Base-by-base conservation (phyloP, 2,329 filamentous ascomycete genomes). In the Pseudogymnoascus sp. region DNA sequence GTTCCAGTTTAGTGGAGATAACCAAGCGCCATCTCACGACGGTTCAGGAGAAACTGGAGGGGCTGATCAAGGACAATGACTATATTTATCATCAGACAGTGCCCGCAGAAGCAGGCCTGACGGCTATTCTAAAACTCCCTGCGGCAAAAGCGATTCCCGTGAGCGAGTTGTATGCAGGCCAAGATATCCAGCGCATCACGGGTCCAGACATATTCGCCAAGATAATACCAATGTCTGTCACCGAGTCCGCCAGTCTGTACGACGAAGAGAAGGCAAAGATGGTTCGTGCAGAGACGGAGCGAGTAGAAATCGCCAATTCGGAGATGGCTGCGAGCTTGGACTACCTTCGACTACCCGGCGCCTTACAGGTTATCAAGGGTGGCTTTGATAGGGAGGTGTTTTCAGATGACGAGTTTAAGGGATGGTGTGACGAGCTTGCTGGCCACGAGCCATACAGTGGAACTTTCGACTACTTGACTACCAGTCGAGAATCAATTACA, bases 181-280 rank as follows among this genome's bases (percentile, higher is more conserved):
- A 97, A 75, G 94, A 99, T 73, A 97, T 99, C 42, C 91, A 96
- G 73, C 84, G 92, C 27, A 97, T 99, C 65, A 97, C 96, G 38
- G 95, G 95, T 0, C 93, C 94, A 0, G 94, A 99, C 71, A 88
- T 99, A 60, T 99, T 99, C 75, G 87, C 94, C 68, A 96, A 96
- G 74, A 96, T 99, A 64, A 91, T 97, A 2, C 94, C 94, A 0
- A 89, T 97, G 78, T 90, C 92, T 2, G 93, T 99, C 1, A 99
- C 94, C 0, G 93, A 99, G 74, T 95, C 91, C 25, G 94, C 94
- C 10, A 97, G 94, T 77, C 78, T 97, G 69, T 99, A 99, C 73
- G 94, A 97, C 66, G 94, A 99, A 75, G 94, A 99, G 74, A 99
- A 99, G 76, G 94, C 94, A 10, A 97, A 99, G 74, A 78, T 99